Base-by-base conservation (phyloP, 805 yeast genomes). In the Lipomyces yamadae region DNA sequence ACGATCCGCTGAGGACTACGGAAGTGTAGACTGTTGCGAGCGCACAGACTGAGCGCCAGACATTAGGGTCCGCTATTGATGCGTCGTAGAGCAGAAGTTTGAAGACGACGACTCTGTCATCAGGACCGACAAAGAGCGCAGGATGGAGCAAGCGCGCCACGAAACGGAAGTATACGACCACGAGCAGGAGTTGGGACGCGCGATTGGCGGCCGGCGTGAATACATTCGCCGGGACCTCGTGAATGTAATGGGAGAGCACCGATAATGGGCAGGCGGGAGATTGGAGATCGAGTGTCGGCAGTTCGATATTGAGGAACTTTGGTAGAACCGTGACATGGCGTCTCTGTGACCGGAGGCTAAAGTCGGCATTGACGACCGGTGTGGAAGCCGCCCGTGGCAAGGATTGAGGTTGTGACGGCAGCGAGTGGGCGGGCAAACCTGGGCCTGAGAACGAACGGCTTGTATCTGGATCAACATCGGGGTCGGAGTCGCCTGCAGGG, bases 121-220 rank as follows among this genome's bases (percentile, higher is more conserved):
- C 65, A 2, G 62, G 42, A 11, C 58, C 60, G 35, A 65, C 54
- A 34, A 30, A 61, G 11, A 65, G 35, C 18, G 57, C 62, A 6
- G 68, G 68, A 42, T 57, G 58, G 24, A 65, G 57, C 39, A 65
- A 18, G 29, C 63, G 57, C 4, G 55, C 39, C 7, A 65, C 65
- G 57, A 56, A 53, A 11, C 65, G 62, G 33, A 65, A 61, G 34
- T 65, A 65, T 5, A 65, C 62, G 32, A 61, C 54, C 24, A 58
- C 62, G 18, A 56, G 58, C 33, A 56, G 54, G 10, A 65, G 42
- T 55, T 61, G 64, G n/a, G 56, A 42, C 8, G 65, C 60, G 10
- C 54, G 55, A 10, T 61, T 60, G 13, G 42, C 13, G 2, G 52
- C 50, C 7, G 60, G 32, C 4, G 62, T 34, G 15, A 32, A 56